Base-by-base conservation (phyloP, 352 stramenopile genomes). In the Phytophthora agathidicida region DNA sequence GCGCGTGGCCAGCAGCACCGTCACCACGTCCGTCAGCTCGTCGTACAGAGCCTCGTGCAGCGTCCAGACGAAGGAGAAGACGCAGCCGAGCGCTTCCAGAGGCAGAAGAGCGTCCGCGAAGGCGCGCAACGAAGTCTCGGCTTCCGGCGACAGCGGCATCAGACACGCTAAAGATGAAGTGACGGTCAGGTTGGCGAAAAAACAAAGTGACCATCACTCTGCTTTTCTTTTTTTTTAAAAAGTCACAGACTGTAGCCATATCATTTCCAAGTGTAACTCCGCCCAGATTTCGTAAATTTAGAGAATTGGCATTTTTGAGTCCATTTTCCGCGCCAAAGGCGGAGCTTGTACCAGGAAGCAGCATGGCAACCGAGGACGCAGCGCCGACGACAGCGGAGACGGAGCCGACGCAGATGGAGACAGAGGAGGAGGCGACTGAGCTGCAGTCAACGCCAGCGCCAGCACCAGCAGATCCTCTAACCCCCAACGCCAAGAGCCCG, bases 51-150 rank as follows among this genome's bases (percentile, higher is more conserved):
- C 78, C 3, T 68, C 38, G 8, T 56, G 48, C 30, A 88, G 47
- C 52, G 71, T 71, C 65, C 68, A 86, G 9, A 35, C 63, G 49
- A 75, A 83, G 39, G 62, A 55, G 36, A 73, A 78, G 19, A 88
- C 63, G 41, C 67, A 56, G 0, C 73, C 75, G 11, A 88, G 48
- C 7, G 69, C 59, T 51, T 88, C 78, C 35, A 83, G 47, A 11
- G 78, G 78, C 32, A 88, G 73, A 26, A 26, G 48, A 19, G 45
- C 44, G 3, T 5, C 20, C 7, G 52, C 57, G 33, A 76, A 70
- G 16, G 49, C 28, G 20, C 51, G 38, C 24, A 76, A 38, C 19
- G 43, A 36, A 3, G 30, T 7, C 23, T 65, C 52, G 0, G 43
- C 26, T 3, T 58, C 22, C 2, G 20, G 11, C 11, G 46, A 56